Conservation (phyloP, 495 filamentous ascomycete species). For the Neurospora sp. region DNA sequence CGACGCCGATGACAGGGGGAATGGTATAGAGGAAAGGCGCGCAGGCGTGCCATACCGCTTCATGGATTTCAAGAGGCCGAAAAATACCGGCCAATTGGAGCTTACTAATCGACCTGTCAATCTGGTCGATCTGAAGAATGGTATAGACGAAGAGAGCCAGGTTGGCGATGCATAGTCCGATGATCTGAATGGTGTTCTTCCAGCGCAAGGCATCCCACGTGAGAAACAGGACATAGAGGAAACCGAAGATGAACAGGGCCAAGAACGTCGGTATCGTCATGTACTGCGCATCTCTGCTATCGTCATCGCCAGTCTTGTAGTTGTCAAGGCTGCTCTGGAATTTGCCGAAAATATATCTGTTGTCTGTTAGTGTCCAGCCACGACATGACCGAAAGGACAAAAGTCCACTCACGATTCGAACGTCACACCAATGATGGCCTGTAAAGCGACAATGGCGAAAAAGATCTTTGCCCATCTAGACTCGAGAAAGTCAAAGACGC, state of each 20-base stretch:
- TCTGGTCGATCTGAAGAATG: slow-evolving; percentile 83
- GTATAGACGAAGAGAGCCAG: slow-evolving; percentile 84
- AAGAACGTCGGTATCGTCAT: slow-evolving; percentile 83
- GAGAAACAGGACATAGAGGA: slow-evolving; percentile 79
- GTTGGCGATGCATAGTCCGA: slow-evolving; percentile 89
- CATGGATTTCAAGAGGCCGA: slow-evolving; percentile 23
- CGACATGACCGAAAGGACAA: neutral
- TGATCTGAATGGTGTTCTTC: slow-evolving; percentile 98
- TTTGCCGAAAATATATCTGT: slow-evolving; percentile 62
- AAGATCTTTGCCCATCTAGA: slow-evolving; percentile 86
- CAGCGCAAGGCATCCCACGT: slow-evolving; percentile 87
- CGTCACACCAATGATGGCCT: slow-evolving; percentile 67
- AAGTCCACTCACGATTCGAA: slow-evolving; percentile 67
- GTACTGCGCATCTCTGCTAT: slow-evolving; percentile 30
- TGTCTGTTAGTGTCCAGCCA: neutral
- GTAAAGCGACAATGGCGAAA: slow-evolving; percentile 58
- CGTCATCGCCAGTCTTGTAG: slow-evolving; percentile 9
- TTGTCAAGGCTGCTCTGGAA: slow-evolving; percentile 47
- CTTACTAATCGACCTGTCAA: slow-evolving; percentile 53
- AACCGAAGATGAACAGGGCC: slow-evolving; percentile 93
- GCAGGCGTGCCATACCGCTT: slow-evolving; percentile 53
- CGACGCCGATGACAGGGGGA: slow-evolving; percentile 71
- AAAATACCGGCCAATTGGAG: slow-evolving; percentile 28
- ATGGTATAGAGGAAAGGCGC: slow-evolving; percentile 75
- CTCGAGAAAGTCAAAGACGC: slow-evolving; percentile 58